Conservation (phyloP, 176 grass and related monocot genomes). For the Oryza australiensis region DNA sequence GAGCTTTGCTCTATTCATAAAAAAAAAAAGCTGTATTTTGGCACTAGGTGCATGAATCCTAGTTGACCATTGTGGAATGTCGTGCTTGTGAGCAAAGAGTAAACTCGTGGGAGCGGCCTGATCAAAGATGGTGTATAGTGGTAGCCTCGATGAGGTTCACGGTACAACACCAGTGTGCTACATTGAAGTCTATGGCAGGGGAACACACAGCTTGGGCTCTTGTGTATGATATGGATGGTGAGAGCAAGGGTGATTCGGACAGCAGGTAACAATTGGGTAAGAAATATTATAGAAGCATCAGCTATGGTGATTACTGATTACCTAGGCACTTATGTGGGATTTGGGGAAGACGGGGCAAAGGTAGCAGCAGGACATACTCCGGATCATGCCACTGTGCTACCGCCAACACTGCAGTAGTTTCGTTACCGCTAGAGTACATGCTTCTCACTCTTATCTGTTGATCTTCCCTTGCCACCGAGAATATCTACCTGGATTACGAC, state of each 20-base stretch:
- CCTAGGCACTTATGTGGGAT: background rate
- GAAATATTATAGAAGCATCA: background rate
- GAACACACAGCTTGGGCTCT: background rate
- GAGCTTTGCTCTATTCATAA: too few species aligned
- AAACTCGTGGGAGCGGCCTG: background rate
- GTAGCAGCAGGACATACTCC: background rate
- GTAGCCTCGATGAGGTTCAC: background rate
- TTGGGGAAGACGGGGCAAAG: background rate
- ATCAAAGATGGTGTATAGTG: background rate
- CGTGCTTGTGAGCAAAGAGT: background rate
- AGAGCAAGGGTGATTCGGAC: background rate
- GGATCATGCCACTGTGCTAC: background rate
- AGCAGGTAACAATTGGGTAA: background rate
- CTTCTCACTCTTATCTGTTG: background rate
- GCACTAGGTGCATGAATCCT: too few species aligned
- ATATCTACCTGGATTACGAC: background rate
- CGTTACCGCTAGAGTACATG: background rate
- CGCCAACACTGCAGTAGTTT: background rate
- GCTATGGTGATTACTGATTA: background rate
- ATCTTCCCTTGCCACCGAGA: background rate
- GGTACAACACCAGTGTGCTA: background rate
- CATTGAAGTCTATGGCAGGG: background rate
- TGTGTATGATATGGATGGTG: background rate
- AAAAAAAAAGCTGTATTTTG: too few species aligned
- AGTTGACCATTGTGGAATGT: background rate